A percentile compares a stretch with the other conserved stretches of the same genome.
Conservation (phyloP, 495 filamentous ascomycete species). For the Immersiella caudata region DNA sequence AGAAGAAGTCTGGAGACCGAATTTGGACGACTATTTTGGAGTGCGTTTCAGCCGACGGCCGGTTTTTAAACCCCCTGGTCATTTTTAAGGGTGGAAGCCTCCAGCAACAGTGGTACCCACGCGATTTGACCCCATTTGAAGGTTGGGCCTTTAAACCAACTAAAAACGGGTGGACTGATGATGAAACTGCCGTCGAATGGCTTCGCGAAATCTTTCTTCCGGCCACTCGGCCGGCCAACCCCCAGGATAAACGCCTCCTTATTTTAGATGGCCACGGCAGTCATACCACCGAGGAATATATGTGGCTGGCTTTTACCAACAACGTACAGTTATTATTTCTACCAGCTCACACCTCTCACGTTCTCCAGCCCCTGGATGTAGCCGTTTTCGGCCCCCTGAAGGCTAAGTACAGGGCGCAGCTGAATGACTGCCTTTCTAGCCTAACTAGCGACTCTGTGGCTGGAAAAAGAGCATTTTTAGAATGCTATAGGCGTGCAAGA, state of each 20-base stretch:
- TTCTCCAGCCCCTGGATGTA: conserved; percentile 33
- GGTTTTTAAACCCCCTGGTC: not conserved
- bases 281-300: conserved; percentile 23
- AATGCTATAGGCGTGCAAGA: not conserved
- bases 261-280: conserved; percentile 36
- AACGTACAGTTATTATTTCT: conserved; percentile 21
- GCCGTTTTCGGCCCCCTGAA: not conserved
- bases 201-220: conserved; percentile 23
- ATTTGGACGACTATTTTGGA: conserved; percentile 14
- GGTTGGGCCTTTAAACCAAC: conserved; percentile 14
- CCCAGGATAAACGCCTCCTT: conserved; percentile 28
- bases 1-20: not conserved
- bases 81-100: conserved; percentile 25
- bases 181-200: conserved; percentile 14
- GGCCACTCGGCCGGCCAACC: conserved; percentile 15
- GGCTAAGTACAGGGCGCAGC: not conserved
- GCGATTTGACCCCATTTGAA: not conserved
- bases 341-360: conserved; percentile 11
- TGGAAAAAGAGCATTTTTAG: not conserved
- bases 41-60: conserved; percentile 18
- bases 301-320: conserved; percentile 13
- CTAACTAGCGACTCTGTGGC: not conserved
- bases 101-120: conserved; percentile 21
- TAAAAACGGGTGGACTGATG: conserved; percentile 20
- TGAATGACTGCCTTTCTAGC: not conserved